Evolutionary conservation across 2,329 filamentous ascomycete species (phyloP), one percentile per base, ranked within the genome.

Genomic region (Neopestalotiopsis rosae): DNA sequence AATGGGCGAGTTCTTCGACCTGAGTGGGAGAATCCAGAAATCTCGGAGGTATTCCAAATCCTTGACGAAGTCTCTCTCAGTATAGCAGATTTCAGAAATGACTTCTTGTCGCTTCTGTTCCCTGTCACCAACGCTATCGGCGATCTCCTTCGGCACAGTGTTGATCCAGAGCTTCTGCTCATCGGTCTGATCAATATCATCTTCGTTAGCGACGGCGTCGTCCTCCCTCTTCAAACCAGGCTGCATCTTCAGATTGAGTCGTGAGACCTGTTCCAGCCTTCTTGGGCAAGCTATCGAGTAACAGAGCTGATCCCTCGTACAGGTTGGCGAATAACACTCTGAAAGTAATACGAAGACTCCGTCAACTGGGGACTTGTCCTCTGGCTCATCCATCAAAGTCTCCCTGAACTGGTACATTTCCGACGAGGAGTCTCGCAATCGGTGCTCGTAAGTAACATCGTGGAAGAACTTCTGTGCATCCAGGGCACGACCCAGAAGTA

Each of bases 161-260:
- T 98, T 98, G 81, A 99, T 99, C 96, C 96, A 99, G 49, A 99
- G 88, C 81, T 98, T 98, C 83, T 98, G 96, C 79, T 98, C 95
- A 77, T 98, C 94, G 40, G 92, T 94, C 76, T 96, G 92, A 69
- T 95, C 92, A 57, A 80, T 85, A 71, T 96, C 94, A 74, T 97
- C 94, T 76, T 97, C 95, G 76, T 96, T 78, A 85, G 87, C 78
- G 49, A 83, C 83, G 14, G 85, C 82, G 28, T 85, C 84, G 61
- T 87, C 86, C 64, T 89, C 86, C 73, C 88, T 88, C 79, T 93
- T 94, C 74, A 99, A 85, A 69, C 95, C 95, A 38, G 94, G 94
- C 74, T 95, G 94, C 71, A 95, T 93, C 82, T 97, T 97, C 80
- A 98, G 86, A 79, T 99, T 98, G 73, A 98, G 83, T 72, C 96